Evolutionary conservation across 805 yeast genomes (phyloP), one percentile per base, ranked within the genome.

Genomic region (Cyberlindnera bimundalis): DNA sequence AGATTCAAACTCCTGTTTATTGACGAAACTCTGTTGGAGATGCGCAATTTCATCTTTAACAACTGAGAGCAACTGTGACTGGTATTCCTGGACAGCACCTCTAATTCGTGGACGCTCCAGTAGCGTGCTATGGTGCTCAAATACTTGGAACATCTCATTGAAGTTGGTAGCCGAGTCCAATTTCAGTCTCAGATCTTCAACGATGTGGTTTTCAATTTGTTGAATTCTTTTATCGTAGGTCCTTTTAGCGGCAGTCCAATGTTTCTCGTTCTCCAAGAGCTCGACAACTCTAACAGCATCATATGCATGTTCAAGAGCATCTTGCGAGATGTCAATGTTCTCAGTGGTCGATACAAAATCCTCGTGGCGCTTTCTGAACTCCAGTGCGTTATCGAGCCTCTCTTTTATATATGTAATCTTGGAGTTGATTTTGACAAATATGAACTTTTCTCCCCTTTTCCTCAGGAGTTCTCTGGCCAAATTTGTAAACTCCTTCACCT

Each of bases 391-490:
- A 1, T 60, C 64, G 1, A 82, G 37, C 23, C 79, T 62, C 1
- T 71, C 72, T 43, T 64, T 68, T 19, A 77, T 39, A 13, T 46
- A 55, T 1, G 48, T 51, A 1, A 74, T 58, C 3, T 71, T 63
- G 8, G 78, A 70, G n/a, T 65, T 66, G 9, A 88, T 67, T 42
- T 79, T 76, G 16, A 87, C 75, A 17, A 81, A 73, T 12, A 82
- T 71, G 54, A 83, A 82, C 44, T 78, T 79, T 40, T 84, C 91
- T 8, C 79, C 77, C 31, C 93, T 64, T 51, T 80, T 84, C 47
- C 96, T 68, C 29, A 85, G 67, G 3, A 84, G 60, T 45, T 90
- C 96, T 41, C 97, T 72, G 0, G 87, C 76, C 31, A 84, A 56
- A 37, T 76, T 73, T 2, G 79, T 74, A 62, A 81, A 77, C 40